Evolutionary conservation across 441 rosid species (phyloP), one percentile per base, ranked within the genome.

Genomic region (Gossypium schwendimanii): DNA sequence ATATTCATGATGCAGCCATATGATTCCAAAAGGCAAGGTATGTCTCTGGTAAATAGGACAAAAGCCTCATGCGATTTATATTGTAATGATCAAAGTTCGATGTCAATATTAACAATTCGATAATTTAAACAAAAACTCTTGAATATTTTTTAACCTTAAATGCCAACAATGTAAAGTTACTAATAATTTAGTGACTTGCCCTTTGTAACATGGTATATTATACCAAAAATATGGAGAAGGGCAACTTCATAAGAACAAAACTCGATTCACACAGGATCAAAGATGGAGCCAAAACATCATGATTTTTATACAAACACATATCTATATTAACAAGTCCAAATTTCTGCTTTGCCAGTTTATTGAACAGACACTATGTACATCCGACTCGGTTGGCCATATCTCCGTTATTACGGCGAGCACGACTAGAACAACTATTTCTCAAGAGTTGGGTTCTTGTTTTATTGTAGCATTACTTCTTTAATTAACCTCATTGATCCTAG

Each of bases 291-390:
- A 44, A 63, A 66, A 54, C 36, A 21, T 45, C 3, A 18, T 10
- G 31, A 41, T 20, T 47, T 66, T 24, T 74, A 58, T 59, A 66
- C 45, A 9, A 72, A 6, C 41, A 36, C 41, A 6, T 21, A 70
- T 52, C 52, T 10, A 55, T 57, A 67, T 76, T 64, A 74, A 75
- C 85, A 76, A 55, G 75, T 49, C 75, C 86, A 76, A 26, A 71
- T 71, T 77, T 79, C 71, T 65, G 66, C 78, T 73, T 23, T 70
- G 45, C 41, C 71, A 26, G 77, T 47, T 84, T 85, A 81, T 82
- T 78, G 55, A 77, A 76, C 79, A 82, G 72, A 79, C 71, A 81
- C 64, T 78, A 87, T 84, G 33, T 82, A 85, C 91, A 87, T 52
- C 68, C 77, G 60, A 67, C 76, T 69, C 24, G 41, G 63, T 67